These are phyloP conservation scores for Amanita brunnescens DNA, from an alignment of 768 basidiomycete genomes.

Conservation along the genomic window DNA sequence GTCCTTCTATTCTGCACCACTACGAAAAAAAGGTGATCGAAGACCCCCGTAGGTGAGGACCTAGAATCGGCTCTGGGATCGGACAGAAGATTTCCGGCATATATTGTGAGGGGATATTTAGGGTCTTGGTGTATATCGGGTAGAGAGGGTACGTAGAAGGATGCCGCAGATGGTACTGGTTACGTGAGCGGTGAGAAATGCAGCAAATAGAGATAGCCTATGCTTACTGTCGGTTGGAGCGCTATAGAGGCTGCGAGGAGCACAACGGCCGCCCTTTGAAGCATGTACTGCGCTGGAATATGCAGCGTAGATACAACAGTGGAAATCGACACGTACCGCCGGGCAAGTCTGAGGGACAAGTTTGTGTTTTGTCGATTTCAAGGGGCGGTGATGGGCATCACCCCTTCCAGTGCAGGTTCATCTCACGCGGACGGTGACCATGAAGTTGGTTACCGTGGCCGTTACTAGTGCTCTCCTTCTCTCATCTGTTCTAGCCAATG, in stretches of 20 bases:
- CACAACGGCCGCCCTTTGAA: neutral
- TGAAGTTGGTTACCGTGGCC: slow-evolving; percentile 37
- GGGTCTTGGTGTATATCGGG: slow-evolving; percentile 71
- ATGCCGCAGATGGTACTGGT: slow-evolving; percentile 69
- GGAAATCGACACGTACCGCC: neutral
- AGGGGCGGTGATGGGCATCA: neutral
- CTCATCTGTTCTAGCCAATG: slow-evolving; percentile 25
- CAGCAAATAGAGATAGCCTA: neutral
- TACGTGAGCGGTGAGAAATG: neutral
- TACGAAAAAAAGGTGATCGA: slow-evolving; percentile 81
- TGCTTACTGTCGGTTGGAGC: slow-evolving; percentile 29
- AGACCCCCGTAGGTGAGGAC: slow-evolving; percentile 49
- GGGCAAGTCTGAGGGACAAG: neutral
- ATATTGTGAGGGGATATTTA: slow-evolving; percentile 67
- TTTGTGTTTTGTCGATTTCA: neutral
- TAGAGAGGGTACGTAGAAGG: slow-evolving; percentile 71
- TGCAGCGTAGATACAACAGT: neutral
- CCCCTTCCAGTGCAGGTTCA: neutral
- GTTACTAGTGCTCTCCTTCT: slow-evolving; percentile 21
- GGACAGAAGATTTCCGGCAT: slow-evolving; percentile 78
- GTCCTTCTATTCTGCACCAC: slow-evolving; percentile 78
- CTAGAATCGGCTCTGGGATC: slow-evolving; percentile 47
- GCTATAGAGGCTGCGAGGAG: neutral
- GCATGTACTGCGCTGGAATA: too few species aligned
- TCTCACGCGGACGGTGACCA: slow-evolving; percentile 16